Conservation (phyloP, 2,329 filamentous ascomycete genomes). For the Pezicula carpinea region DNA sequence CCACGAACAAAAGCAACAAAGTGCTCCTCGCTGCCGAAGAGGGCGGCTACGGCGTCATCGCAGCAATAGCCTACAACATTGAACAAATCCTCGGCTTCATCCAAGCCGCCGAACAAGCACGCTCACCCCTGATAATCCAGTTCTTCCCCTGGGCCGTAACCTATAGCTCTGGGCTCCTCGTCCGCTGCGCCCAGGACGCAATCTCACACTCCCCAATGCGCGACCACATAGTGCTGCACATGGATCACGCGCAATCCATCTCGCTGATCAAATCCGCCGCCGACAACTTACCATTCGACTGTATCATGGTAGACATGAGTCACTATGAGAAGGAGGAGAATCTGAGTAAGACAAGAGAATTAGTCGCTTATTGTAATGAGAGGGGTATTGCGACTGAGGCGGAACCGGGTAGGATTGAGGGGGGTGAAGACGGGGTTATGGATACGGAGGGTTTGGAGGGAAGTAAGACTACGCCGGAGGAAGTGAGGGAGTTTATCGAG, state of each 20-base stretch:
- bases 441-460: conserved; percentile 61
- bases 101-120: conserved; percentile 59
- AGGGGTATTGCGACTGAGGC: conserved; percentile 66
- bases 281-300: conserved; percentile 54
- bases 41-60: conserved; percentile 46
- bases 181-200: conserved; percentile 40
- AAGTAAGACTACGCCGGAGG: conserved; percentile 56
- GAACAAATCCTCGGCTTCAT: conserved; percentile 65
- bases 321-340: conserved; percentile 70
- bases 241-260: conserved; percentile 62
- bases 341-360: conserved; percentile 55
- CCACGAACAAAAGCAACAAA: conserved; percentile 13
- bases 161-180: conserved; percentile 48
- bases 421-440: conserved; percentile 69
- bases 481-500: conserved; percentile 57
- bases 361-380: conserved; percentile 59
- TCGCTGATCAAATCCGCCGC: conserved; percentile 53
- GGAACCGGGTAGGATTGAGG: conserved; percentile 67
- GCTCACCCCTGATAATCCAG: conserved; percentile 60
- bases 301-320: conserved; percentile 74
- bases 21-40: conserved; percentile 47
- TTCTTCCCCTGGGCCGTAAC: conserved; percentile 66
- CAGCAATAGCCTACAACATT: conserved; percentile 57
- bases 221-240: conserved; percentile 40
- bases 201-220: conserved; percentile 4